These are phyloP conservation scores for Nemania sp. DNA, from an alignment of 2,329 filamentous ascomycete genomes.

Conservation along the genomic window DNA sequence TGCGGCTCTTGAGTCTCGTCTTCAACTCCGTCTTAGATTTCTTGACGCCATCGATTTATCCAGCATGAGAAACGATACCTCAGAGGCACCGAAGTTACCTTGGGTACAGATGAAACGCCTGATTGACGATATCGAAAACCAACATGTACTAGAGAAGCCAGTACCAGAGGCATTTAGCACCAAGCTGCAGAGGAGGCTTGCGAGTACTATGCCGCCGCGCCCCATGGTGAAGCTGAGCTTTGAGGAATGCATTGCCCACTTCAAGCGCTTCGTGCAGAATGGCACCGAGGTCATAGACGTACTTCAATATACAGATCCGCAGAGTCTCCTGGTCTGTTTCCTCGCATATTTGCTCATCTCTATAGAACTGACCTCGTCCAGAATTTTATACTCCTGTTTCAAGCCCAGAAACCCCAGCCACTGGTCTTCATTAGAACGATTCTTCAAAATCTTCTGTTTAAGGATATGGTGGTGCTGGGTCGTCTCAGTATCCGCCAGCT, in stretches of 20 bases:
- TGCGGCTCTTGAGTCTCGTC: slow-evolving; percentile 64
- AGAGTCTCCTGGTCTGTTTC: slow-evolving; percentile 67
- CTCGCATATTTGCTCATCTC: slow-evolving; percentile 21
- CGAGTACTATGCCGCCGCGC: slow-evolving; percentile 90
- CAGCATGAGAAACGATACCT: slow-evolving; percentile 48
- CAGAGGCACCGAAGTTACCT: slow-evolving; percentile 53
- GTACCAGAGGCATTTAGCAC: slow-evolving; percentile 83
- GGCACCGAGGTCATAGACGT: slow-evolving; percentile 70
- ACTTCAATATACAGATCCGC: slow-evolving; percentile 68
- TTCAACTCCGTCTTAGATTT: slow-evolving; percentile 69
- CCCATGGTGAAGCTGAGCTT: slow-evolving; percentile 82
- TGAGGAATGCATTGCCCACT: slow-evolving; percentile 70
- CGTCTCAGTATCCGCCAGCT: slow-evolving; percentile 72
- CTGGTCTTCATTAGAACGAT: slow-evolving; percentile 82
- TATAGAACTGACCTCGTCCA: slow-evolving; percentile 42
- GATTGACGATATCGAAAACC: slow-evolving; percentile 61
- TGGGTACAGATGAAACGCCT: slow-evolving; percentile 57
- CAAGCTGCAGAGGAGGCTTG: slow-evolving; percentile 88
- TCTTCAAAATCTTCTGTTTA: slow-evolving; percentile 75
- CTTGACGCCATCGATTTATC: slow-evolving; percentile 58
- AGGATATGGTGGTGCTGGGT: slow-evolving; percentile 71
- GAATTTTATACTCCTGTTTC: slow-evolving; percentile 75
- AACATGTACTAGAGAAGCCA: slow-evolving; percentile 64
- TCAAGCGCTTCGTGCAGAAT: slow-evolving; percentile 74
- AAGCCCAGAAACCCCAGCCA: slow-evolving; percentile 80